phyloP scores from a whole-genome alignment of 148 eudicot species.

The Heliamphora exappendiculata region DNA sequence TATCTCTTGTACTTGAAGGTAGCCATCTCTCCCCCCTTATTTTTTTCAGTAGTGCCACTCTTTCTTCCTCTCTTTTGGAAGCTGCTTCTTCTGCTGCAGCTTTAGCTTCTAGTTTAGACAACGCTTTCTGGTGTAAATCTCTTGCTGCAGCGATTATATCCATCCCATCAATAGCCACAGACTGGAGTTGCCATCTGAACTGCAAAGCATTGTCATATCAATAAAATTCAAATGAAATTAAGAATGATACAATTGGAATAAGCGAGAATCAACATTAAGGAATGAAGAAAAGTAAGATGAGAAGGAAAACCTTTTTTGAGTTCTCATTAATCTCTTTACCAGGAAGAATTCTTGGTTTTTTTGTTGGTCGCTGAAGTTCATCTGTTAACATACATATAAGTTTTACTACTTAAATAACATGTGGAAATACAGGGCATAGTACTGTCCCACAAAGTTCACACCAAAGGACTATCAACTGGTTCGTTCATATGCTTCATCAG shows the following conservation, averaged over 20 bases:
- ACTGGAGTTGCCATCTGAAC: conserved; percentile 55
- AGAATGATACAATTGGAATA: conserved; percentile 5
- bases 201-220: conserved; percentile 23
- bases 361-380: conserved; percentile 55
- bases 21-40: conserved; percentile 45
- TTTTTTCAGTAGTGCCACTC: conserved; percentile 37
- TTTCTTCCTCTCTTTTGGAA: conserved; percentile 73
- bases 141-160: conserved; percentile 43
- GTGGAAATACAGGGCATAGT: not conserved
- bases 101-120: conserved; percentile 50
- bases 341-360: conserved; percentile 69
- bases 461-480: not conserved
- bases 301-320: conserved; percentile 58
- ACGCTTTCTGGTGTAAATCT: conserved; percentile 34
- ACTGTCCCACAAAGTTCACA: not conserved
- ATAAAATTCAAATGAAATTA: not conserved
- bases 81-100: conserved; percentile 57
- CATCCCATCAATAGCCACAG: conserved; percentile 63
- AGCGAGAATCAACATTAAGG: not conserved
- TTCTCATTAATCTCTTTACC: conserved; percentile 64
- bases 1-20: conserved; percentile 66
- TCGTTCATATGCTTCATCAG: not conserved
- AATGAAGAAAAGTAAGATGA: conserved; percentile 2
- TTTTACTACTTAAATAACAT: not conserved
- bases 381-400: conserved; percentile 28